Percentiles rank a stretch among this genome's conserved stretches.
Evolutionary conservation across 495 filamentous ascomycete species (phyloP).

Genomic region (Aspergillus asperescens): DNA sequence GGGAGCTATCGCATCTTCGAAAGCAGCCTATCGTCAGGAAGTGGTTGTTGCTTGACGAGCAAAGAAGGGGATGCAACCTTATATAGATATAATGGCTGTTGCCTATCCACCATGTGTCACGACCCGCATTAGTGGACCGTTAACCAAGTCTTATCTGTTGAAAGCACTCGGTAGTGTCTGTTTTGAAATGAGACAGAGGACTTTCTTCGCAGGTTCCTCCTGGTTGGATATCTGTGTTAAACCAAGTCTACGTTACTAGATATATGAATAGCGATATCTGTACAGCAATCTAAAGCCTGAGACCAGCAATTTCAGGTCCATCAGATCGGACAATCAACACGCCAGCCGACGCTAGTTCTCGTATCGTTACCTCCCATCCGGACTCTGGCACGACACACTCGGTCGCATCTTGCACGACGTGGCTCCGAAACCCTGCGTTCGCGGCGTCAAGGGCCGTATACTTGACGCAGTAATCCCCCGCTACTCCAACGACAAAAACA

Average conservation of each 20-base stretch:
- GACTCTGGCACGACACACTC: slow-evolving; percentile 56
- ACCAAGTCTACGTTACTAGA: background rate
- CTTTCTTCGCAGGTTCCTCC: no score
- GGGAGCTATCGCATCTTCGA: background rate
- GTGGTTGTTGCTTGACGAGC: background rate
- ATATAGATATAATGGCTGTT: background rate
- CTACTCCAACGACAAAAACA: slow-evolving; percentile 79
- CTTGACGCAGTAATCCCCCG: slow-evolving; percentile 86
- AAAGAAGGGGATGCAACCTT: background rate
- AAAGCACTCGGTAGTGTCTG: background rate
- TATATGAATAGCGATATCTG: background rate
- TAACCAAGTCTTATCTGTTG: background rate
- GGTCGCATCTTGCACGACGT: slow-evolving; percentile 73
- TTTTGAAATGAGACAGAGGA: no score
- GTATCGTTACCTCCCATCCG: slow-evolving; percentile 53
- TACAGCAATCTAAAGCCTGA: no score
- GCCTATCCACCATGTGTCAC: slow-evolving; percentile 12
- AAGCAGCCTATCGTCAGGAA: background rate
- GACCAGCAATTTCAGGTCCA: slow-evolving; percentile 41
- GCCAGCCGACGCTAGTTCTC: slow-evolving; percentile 50
- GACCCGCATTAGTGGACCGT: slow-evolving; percentile 13
- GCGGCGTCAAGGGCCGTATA: slow-evolving; percentile 71
- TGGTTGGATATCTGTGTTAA: no score
- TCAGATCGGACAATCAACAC: slow-evolving; percentile 48
- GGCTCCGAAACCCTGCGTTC: slow-evolving; percentile 69